phyloP scores from a whole-genome alignment of 1,284 basidiomycete species.

The Amylostereum chailletii region DNA sequence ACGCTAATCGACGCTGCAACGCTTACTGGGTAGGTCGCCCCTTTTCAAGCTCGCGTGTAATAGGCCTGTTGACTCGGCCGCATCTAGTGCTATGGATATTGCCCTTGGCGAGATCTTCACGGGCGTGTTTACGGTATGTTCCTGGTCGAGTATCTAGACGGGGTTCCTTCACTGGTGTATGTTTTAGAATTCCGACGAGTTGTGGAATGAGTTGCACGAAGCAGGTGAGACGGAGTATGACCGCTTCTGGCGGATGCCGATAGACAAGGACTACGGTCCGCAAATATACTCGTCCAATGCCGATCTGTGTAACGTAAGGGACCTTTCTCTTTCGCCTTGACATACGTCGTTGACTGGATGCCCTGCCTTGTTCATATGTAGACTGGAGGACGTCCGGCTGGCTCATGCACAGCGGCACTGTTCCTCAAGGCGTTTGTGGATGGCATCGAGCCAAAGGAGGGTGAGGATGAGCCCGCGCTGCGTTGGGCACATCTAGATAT shows the following conservation, averaged over 20 bases:
- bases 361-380: conserved; percentile 17
- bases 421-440: conserved; percentile 80
- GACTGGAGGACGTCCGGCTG: conserved; percentile 69
- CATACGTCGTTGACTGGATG: neutral
- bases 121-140: conserved; percentile 70
- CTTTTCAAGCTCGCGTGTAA: neutral
- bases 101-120: conserved; percentile 71
- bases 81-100: conserved; percentile 49
- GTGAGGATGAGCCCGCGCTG: conserved; percentile 38
- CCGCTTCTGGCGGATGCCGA: conserved; percentile 79
- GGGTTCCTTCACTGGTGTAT: neutral
- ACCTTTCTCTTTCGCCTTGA: neutral
- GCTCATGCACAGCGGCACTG: conserved; percentile 76
- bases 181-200: conserved; percentile 53
- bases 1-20: conserved; percentile 85
- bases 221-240: conserved; percentile 74
- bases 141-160: neutral
- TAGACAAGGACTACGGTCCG: conserved; percentile 71
- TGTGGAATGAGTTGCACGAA: conserved; percentile 65
- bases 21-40: conserved; percentile 47
- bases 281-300: conserved; percentile 77
- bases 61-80: neutral
- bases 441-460: conserved; percentile 52
- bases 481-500: conserved; percentile 85
- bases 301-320: conserved; percentile 71